phyloP scores from a whole-genome alignment of 768 basidiomycete species.

The Pisolithus albus region DNA sequence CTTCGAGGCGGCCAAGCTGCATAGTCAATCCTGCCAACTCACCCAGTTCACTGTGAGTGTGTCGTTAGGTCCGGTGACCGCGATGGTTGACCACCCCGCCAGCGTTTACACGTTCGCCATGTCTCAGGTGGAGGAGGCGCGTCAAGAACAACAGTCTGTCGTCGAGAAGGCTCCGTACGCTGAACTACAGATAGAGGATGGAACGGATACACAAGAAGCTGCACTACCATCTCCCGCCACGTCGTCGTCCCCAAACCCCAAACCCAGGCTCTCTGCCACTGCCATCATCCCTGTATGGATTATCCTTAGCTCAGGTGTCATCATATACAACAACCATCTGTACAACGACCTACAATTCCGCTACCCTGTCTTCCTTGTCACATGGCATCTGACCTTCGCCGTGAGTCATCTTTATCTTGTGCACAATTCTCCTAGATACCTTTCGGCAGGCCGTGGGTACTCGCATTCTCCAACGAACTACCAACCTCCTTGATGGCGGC shows the following conservation, averaged over 20 bases:
- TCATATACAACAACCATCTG: constrained; percentile 92
- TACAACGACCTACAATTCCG: constrained; percentile 80
- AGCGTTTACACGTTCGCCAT: constrained; percentile 7
- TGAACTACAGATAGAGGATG: constrained; percentile 15
- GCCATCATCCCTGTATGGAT: constrained; percentile 93
- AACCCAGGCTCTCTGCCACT: constrained; percentile 53
- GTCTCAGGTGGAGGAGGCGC: constrained; percentile 21
- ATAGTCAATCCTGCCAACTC: no score
- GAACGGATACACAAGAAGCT: constrained; percentile 8
- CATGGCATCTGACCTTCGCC: constrained; percentile 73
- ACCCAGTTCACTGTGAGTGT: background rate
- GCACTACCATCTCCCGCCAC: constrained; percentile 57
- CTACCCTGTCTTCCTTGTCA: constrained; percentile 90
- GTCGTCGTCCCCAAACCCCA: constrained; percentile 34
- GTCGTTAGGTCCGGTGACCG: background rate
- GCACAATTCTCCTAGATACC: constrained; percentile 1
- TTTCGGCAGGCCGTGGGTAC: constrained; percentile 66
- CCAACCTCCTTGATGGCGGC: constrained; percentile 67
- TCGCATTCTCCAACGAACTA: constrained; percentile 76
- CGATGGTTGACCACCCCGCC: background rate
- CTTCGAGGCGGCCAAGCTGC: no score
- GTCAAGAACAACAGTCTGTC: background rate
- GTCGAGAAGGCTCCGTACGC: constrained; percentile 17
- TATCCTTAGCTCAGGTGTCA: constrained; percentile 78
- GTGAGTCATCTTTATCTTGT: constrained; percentile 29